These are phyloP conservation scores for Chrysopogon serrulatus DNA, from an alignment of 176 grass and related monocot species.

Conservation along the genomic window DNA sequence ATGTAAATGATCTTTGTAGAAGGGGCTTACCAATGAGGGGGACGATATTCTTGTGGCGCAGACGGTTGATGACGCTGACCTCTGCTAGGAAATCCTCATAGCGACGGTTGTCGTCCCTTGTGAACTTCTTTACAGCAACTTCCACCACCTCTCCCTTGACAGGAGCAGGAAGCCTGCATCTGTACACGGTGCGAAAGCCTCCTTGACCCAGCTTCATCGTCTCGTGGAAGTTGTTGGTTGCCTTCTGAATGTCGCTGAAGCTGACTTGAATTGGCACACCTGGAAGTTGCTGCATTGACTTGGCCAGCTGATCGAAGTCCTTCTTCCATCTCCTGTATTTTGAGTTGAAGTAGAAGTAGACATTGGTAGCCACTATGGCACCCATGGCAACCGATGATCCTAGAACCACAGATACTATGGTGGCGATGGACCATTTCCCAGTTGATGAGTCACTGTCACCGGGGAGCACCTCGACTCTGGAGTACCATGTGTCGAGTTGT, in stretches of 20 bases:
- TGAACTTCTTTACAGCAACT: not conserved
- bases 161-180: not conserved
- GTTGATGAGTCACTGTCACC: too few relatives aligned
- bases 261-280: not conserved
- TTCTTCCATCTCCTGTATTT: conserved; percentile 9
- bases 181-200: not conserved
- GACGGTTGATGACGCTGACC: not conserved
- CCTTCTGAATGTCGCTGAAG: not conserved
- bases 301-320: not conserved
- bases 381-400: not conserved
- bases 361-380: not conserved
- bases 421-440: not conserved
- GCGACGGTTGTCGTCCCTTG: not conserved
- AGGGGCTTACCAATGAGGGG: not conserved
- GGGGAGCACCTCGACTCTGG: not conserved
- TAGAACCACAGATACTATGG: not conserved
- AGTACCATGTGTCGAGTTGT: not conserved
- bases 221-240: conserved; percentile 5
- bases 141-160: not conserved
- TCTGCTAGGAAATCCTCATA: not conserved
- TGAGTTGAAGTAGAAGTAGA: not conserved
- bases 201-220: not conserved
- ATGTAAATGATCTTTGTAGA: too few relatives aligned
- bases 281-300: not conserved
- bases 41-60: not conserved